Base-by-base conservation (phyloP, 805 yeast genomes). In the Hanseniaspora jakobsenii region DNA sequence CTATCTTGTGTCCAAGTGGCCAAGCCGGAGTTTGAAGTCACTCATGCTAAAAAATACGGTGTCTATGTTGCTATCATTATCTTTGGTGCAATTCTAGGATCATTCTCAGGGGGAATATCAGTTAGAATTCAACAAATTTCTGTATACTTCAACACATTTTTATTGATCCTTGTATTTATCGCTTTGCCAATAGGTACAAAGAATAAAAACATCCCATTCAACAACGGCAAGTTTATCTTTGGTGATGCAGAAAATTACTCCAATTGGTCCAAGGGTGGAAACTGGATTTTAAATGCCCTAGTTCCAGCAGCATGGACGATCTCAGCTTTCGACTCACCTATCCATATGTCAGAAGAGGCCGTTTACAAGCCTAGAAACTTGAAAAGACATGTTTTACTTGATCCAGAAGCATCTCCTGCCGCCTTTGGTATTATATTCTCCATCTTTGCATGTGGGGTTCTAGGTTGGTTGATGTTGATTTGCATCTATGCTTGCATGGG, bases 241-340 rank as follows among this genome's bases (percentile, higher is more conserved):
- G 75, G 76, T 24, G 58, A 68, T 32, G 66, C 68, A 44, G 62
- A 68, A 22, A 75, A 75, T 54, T 59, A 58, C 39, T 64, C 76
- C 28, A 69, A 66, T 28, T 78, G 81, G 77, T 67, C 75, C 8
- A 61, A 57, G 28, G 83, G 82, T 24, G 75, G 78, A 73, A 69
- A 73, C 66, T 52, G 65, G 47, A 59, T 67, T 47, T 58, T 76
- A 51, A 62, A 62, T 32, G 66, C 71, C 12, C 72, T 76, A 69
- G 69, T 76, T 73, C 77, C 84, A 0, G 76, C 78, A 1, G 71
- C 78, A 48, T 80, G 87, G 86, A 77, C 83, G 16, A 78, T 79
- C 55, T 81, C 81, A 21, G 76, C 81, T 0, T 78, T 77, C 56
- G 86, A 79, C 57, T 72, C 81, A 6, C 75, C 79, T 53, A 75